Percentiles rank a stretch among this genome's conserved stretches.
These are phyloP conservation scores for Pholiota molesta DNA, from an alignment of 768 basidiomycete genomes.

Conservation along the genomic window DNA sequence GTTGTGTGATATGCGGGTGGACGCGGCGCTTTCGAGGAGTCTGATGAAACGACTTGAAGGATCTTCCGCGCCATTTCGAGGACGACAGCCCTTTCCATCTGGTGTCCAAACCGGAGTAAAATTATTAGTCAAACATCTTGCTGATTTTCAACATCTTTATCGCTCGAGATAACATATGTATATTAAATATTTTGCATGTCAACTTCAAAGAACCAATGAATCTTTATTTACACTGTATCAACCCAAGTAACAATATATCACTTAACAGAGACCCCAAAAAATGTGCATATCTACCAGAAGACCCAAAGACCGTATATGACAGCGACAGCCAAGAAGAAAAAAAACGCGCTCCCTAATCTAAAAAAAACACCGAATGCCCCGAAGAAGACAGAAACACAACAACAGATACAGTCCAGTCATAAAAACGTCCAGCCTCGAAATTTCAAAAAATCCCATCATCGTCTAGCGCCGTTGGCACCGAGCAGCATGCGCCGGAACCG, in stretches of 20 bases:
- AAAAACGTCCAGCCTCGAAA: too few relatives aligned
- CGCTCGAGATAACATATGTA: not conserved
- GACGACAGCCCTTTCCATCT: not conserved
- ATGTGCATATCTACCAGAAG: not conserved
- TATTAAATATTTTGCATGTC: not conserved
- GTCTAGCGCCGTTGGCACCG: too few relatives aligned
- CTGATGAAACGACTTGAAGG: not conserved
- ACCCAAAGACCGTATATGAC: not conserved
- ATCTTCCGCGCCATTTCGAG: not conserved
- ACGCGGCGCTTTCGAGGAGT: not conserved
- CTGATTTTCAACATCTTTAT: not conserved
- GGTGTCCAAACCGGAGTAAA: not conserved
- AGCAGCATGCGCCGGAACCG: not conserved
- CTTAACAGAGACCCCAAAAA: not conserved
- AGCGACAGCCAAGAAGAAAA: not conserved
- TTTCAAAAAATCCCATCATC: not conserved
- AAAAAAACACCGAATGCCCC: not conserved
- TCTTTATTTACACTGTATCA: too few relatives aligned
- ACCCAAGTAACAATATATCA: too few relatives aligned
- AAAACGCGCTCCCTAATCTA: not conserved
- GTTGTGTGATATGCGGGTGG: not conserved
- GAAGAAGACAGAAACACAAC: not conserved
- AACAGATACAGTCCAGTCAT: not conserved
- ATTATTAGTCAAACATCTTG: not conserved
- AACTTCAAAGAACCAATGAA: not conserved